Conservation (phyloP, 371 early-diverging fungal genomes). For the Coemansia sp. region DNA sequence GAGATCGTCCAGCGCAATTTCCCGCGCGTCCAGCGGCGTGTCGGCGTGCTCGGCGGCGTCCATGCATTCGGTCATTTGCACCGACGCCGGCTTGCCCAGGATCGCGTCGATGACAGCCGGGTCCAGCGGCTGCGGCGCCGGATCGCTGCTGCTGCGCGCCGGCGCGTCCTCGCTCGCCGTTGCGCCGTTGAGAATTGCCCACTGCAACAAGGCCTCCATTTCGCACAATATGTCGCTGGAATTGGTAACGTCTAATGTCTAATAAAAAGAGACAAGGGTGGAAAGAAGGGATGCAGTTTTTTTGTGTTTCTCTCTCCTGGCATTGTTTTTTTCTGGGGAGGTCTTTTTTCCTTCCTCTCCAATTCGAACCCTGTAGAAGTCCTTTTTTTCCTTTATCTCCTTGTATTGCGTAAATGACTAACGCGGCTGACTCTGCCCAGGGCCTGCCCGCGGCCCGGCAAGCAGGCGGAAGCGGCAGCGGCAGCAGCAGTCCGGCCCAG, state of each 20-base stretch:
- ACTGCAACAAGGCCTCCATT: conserved; percentile 80
- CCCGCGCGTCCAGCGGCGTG: conserved; percentile 64
- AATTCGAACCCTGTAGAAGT: conserved; percentile 14
- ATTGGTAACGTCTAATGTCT: background rate
- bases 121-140: conserved; percentile 57
- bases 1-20: conserved; percentile 86
- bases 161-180: conserved; percentile 71
- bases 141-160: conserved; percentile 45
- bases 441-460: background rate
- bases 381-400: background rate
- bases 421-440: conserved; percentile 8
- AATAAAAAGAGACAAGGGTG: background rate
- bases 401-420: background rate
- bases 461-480: background rate
- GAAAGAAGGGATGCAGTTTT: background rate
- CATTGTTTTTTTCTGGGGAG: conserved; percentile 4
- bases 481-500: background rate
- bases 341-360: background rate
- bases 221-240: background rate
- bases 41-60: conserved; percentile 36
- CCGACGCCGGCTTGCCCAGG: conserved; percentile 87
- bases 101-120: conserved; percentile 86
- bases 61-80: conserved; percentile 70
- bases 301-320: background rate
- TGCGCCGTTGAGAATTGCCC: conserved; percentile 79